These are phyloP conservation scores for Eimeria falciformis DNA, from an alignment of 169 alveolate species.

Conservation along the genomic window DNA sequence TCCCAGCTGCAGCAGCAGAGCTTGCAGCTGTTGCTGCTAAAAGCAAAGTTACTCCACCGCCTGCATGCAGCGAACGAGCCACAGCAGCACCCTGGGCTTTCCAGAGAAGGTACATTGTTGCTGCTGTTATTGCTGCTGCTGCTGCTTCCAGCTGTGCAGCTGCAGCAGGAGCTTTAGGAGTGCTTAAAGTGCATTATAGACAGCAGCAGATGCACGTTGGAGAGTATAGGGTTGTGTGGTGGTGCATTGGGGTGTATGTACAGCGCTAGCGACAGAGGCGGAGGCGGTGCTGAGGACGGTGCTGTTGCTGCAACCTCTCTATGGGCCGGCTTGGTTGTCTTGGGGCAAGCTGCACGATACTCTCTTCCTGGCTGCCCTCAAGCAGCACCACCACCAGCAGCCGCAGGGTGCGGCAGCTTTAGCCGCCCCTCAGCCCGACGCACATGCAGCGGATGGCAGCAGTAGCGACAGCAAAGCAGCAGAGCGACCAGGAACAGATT, in stretches of 20 bases:
- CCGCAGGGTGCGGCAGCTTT: background rate
- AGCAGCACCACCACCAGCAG: conserved; percentile 2
- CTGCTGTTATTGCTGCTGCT: too few species aligned
- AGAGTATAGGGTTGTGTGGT: too few species aligned
- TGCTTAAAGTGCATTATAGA: too few species aligned
- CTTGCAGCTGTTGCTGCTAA: conserved; percentile 59
- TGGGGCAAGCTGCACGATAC: conserved; percentile 82
- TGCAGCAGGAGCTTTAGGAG: too few species aligned
- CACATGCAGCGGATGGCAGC: background rate
- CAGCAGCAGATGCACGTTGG: too few species aligned
- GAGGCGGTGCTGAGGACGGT: conserved; percentile 73
- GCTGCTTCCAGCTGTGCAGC: too few species aligned
- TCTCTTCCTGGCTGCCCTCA: conserved; percentile 50
- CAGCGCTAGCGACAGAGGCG: conserved; percentile 66
- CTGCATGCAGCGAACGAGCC: conserved; percentile 9
- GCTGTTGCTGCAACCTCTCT: conserved; percentile 80
- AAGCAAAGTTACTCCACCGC: conserved; percentile 29
- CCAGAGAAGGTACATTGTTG: conserved; percentile 1
- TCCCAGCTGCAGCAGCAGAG: conserved; percentile 47
- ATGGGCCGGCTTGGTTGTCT: conserved; percentile 82
- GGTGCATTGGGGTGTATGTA: background rate
- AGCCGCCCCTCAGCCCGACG: background rate
- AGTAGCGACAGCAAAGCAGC: background rate
- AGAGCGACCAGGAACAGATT: background rate
- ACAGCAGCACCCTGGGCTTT: background rate